phyloP scores from a whole-genome alignment of 2,329 filamentous ascomycete species.

The Colletotrichum chrysophilum region DNA sequence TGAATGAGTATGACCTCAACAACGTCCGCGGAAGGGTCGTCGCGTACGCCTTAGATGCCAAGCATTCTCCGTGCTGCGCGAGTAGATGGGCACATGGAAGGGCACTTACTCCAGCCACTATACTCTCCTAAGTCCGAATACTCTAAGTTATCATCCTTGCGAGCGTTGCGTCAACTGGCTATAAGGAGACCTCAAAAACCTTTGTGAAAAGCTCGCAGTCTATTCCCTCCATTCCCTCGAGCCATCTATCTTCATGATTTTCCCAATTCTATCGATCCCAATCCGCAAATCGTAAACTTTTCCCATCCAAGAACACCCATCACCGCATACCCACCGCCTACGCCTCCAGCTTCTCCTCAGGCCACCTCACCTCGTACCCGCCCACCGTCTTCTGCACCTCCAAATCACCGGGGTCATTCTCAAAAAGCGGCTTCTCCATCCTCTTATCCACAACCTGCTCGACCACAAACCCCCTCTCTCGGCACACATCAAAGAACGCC shows the following conservation, averaged over 20 bases:
- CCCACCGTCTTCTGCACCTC: conserved; percentile 82
- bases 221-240: neutral
- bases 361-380: conserved; percentile 77
- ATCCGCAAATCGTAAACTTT: neutral
- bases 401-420: conserved; percentile 85
- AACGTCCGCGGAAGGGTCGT: neutral
- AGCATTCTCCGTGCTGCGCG: neutral
- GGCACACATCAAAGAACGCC: conserved; percentile 81
- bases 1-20: neutral
- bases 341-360: conserved; percentile 37
- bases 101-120: neutral
- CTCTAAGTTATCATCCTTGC: neutral
- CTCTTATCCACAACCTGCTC: conserved; percentile 81
- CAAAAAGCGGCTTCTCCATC: conserved; percentile 88
- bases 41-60: neutral
- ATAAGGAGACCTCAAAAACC: fast-evolving
- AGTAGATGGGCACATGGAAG: neutral
- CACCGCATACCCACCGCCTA: neutral
- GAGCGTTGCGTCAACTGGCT: neutral
- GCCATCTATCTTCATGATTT: neutral
- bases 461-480: conserved; percentile 74
- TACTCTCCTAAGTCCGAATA: neutral
- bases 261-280: neutral
- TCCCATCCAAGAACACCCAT: neutral
- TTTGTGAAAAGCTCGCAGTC: neutral